Percentiles rank a stretch among this genome's conserved stretches.
Conservation (phyloP, 2,329 filamentous ascomycete genomes). For the Penicillium sp. region DNA sequence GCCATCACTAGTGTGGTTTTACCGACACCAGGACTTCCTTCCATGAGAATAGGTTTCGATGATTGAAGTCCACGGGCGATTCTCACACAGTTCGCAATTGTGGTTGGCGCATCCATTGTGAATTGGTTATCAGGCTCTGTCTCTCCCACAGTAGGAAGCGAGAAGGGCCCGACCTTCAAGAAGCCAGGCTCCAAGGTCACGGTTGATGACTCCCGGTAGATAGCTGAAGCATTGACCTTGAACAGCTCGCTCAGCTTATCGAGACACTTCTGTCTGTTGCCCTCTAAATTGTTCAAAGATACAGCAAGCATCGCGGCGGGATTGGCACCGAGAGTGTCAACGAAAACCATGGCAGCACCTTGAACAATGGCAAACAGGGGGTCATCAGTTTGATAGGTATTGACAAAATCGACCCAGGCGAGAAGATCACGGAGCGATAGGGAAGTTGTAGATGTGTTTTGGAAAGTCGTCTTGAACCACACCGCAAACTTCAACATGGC, state of each 20-base stretch:
- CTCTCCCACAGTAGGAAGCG: conserved; percentile 56
- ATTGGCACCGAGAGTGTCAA: conserved; percentile 93
- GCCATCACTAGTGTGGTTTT: conserved; percentile 93
- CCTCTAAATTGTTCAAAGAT: conserved; percentile 66
- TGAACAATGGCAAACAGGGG: conserved; percentile 64
- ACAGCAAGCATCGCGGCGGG: conserved; percentile 82
- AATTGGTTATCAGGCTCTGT: conserved; percentile 62
- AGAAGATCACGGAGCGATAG: conserved; percentile 92
- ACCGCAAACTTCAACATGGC: conserved; percentile 82
- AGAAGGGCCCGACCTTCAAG: conserved; percentile 75
- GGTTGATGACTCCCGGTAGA: conserved; percentile 66
- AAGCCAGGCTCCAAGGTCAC: conserved; percentile 56
- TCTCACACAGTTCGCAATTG: conserved; percentile 84
- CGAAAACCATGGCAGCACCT: conserved; percentile 91
- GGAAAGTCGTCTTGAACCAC: conserved; percentile 84
- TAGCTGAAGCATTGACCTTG: conserved; percentile 59
- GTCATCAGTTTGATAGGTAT: conserved; percentile 58
- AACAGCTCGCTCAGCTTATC: conserved; percentile 69
- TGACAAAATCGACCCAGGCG: conserved; percentile 92
- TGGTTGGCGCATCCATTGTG: conserved; percentile 86
- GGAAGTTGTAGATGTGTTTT: conserved; percentile 72
- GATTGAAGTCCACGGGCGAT: conserved; percentile 87
- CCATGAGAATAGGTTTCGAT: conserved; percentile 85
- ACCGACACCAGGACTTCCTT: conserved; percentile 96
- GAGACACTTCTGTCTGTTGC: conserved; percentile 73